phyloP scores from a whole-genome alignment of 257 asterid species.

The Penstemon barbatus region DNA sequence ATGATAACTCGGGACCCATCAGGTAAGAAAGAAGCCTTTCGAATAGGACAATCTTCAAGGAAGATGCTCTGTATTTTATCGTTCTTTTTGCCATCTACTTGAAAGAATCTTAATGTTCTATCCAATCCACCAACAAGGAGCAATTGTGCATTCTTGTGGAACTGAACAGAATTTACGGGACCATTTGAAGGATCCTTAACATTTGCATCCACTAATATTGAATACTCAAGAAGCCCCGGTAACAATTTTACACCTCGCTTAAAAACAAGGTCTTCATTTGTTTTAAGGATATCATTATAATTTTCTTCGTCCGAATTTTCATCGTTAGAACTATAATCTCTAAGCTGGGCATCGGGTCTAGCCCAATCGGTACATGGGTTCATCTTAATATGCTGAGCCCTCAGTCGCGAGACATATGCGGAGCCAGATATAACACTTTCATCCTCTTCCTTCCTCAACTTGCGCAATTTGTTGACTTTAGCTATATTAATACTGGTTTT shows the following conservation, averaged over 20 bases:
- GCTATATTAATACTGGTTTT: conserved; percentile 63
- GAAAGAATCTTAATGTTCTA: conserved; percentile 70
- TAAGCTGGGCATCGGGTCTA: conserved; percentile 38
- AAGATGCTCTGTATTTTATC: conserved; percentile 74
- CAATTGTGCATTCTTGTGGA: conserved; percentile 83
- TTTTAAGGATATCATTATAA: conserved; percentile 55
- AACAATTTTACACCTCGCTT: conserved; percentile 55
- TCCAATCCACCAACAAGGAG: conserved; percentile 91
- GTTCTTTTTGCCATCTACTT: conserved; percentile 85
- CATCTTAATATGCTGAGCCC: conserved; percentile 87
- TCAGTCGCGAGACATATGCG: conserved; percentile 64
- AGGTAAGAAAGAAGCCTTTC: conserved; percentile 81
- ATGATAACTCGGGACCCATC: conserved; percentile 84
- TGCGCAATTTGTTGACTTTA: conserved; percentile 68
- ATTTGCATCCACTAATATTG: conserved; percentile 79
- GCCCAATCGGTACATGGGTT: conserved; percentile 95
- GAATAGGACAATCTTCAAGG: conserved; percentile 78
- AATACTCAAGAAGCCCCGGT: conserved; percentile 75
- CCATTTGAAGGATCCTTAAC: conserved; percentile 59
- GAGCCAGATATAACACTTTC: conserved; percentile 74
- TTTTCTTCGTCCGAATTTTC: conserved; percentile 61
- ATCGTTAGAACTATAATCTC: conserved; percentile 53
- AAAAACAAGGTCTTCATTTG: conserved; percentile 66
- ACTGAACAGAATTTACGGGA: conserved; percentile 76
- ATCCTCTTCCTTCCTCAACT: conserved; percentile 73